Evolutionary conservation across 2,329 filamentous ascomycete genomes (phyloP), one percentile per base, ranked within the genome.

Genomic region (Coleophoma crateriformis): DNA sequence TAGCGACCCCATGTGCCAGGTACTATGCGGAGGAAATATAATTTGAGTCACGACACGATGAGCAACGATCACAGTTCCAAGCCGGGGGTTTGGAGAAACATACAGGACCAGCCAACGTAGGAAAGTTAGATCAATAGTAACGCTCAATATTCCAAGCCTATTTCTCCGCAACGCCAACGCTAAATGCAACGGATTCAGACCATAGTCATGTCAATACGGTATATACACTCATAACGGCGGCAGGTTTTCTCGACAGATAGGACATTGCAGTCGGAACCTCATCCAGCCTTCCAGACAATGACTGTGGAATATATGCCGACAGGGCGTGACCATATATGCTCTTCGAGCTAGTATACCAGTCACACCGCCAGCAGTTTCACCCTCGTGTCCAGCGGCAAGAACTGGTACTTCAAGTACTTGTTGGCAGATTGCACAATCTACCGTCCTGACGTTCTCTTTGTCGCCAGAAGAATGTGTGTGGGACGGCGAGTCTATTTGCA

Each of bases 281-380:
- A 99, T 94, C 94, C 94, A 97, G 37, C 90, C 90, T 70, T 97
- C 92, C 58, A 99, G 71, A 68, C 94, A 99, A 33, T 78, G 75
- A 50, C 85, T 94, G 65, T 99, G 94, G 66, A 99, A 99, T 45
- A 97, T 90, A 71, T 99, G 94, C 49, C 91, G 76, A 68, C 94
- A 99, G 44, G 94, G 94, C 50, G 94, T 99, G 19, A 97, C 89
- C 94, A 99, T 99, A 70, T 97, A 97, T 59, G 81, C 77, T 45
- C 91, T 80, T 53, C 92, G 76, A 33, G 88, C 87, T 58, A 97
- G 75, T 49, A 96, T 80, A 32, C 84, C 84, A 0, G 81, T 72
- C 50, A 84, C 77, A 33, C 80, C 78, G 41, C 69, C 70, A 13
- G 66, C 65, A 3, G 65, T 60, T 4, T 76, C 74, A 38, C 15